These are phyloP conservation scores for Aspergillus fumigatiaffinis DNA, from an alignment of 2,329 filamentous ascomycete genomes.

Conservation along the genomic window DNA sequence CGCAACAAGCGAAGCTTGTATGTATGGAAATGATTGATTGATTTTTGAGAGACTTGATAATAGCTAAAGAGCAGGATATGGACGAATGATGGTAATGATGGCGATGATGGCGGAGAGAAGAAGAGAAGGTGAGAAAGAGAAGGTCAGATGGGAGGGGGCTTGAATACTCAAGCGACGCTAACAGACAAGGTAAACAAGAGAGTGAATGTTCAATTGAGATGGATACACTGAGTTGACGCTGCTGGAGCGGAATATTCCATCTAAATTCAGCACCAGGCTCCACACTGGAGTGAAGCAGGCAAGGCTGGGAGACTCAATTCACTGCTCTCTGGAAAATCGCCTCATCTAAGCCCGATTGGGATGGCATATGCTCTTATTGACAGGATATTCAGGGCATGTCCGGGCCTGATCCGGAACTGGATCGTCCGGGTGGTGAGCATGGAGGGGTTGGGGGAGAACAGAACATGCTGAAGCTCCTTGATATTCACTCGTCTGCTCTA, in stretches of 20 bases:
- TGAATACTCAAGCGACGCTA: not conserved
- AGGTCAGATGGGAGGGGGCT: not conserved
- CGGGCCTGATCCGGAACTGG: not conserved
- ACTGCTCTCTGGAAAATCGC: not conserved
- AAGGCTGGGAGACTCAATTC: not conserved
- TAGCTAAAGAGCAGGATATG: not conserved
- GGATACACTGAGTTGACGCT: not conserved
- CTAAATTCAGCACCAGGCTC: not conserved
- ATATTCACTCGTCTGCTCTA: not conserved
- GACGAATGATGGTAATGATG: not conserved
- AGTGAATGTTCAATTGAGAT: not conserved
- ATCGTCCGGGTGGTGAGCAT: not conserved
- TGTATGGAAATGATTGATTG: not conserved
- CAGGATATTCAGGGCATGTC: not conserved
- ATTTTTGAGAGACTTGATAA: not conserved
- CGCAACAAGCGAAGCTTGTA: not conserved
- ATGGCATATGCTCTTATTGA: not conserved
- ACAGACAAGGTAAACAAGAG: not conserved
- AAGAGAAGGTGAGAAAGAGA: not conserved
- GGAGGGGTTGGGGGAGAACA: not conserved
- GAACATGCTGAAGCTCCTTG: not conserved
- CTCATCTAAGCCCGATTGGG: not conserved
- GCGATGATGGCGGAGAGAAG: not conserved
- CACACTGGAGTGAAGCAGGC: not conserved
- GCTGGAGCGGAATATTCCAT: not conserved